phyloP scores from a whole-genome alignment of 192 early-diverging fungal species.

The Coemansia sp. region DNA sequence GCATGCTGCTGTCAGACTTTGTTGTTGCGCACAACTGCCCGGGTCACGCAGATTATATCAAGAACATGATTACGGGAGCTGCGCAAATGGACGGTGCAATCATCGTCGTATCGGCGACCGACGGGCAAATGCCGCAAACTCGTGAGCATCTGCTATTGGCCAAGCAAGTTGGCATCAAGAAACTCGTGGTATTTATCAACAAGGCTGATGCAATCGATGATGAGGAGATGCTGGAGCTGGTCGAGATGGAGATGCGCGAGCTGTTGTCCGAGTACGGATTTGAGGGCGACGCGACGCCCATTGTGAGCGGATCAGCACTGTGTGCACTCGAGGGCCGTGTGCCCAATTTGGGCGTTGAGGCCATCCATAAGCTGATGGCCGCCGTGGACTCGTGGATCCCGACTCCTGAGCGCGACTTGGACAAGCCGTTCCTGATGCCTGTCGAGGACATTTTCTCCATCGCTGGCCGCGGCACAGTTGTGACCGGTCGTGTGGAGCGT shows the following conservation, averaged over 20 bases:
- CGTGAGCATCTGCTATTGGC: constrained; percentile 97
- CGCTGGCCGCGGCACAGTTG: constrained; percentile 95
- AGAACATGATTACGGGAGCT: constrained; percentile 98
- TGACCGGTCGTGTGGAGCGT: constrained; percentile 93
- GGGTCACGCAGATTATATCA: constrained; percentile 99
- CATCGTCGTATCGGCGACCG: constrained; percentile 96
- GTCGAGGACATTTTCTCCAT: constrained; percentile 99
- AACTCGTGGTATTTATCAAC: constrained; percentile 97
- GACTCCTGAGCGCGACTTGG: constrained; percentile 86
- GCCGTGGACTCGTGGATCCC: constrained; percentile 92
- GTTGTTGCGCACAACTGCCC: constrained; percentile 64
- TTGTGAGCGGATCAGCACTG: constrained; percentile 90
- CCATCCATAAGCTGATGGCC: constrained; percentile 88
- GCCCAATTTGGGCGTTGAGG: constrained; percentile 86
- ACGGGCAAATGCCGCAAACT: constrained; percentile 98
- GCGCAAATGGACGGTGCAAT: constrained; percentile 98
- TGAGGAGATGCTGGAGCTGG: constrained; percentile 95
- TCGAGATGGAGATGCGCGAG: constrained; percentile 99
- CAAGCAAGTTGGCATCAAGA: constrained; percentile 90
- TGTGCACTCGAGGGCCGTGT: constrained; percentile 91
- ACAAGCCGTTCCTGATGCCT: constrained; percentile 99
- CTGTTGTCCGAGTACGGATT: constrained; percentile 88
- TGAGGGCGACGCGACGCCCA: constrained; percentile 86
- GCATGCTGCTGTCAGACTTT: constrained; percentile 35
- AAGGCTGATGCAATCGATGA: constrained; percentile 98